Evolutionary conservation across 805 yeast species (phyloP).

Genomic region (Candida tallmaniae): DNA sequence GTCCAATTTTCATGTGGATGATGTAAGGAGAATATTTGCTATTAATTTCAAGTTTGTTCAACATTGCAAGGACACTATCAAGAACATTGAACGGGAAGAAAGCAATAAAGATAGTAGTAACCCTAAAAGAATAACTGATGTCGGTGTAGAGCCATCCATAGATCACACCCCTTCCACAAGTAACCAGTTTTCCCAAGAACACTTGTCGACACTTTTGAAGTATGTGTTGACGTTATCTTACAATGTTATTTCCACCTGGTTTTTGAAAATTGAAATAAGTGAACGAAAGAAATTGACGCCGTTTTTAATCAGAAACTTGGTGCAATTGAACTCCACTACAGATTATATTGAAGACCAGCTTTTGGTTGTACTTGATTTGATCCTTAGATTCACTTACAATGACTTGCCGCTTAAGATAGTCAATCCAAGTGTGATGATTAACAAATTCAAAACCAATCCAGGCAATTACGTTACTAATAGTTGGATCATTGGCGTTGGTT

Average conservation of each 20-base stretch:
- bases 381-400: constrained; percentile 61
- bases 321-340: constrained; percentile 17
- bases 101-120: no score
- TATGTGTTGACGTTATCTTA: constrained; percentile 64
- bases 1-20: constrained; percentile 70
- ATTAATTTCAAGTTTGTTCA: constrained; percentile 78
- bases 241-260: constrained; percentile 68
- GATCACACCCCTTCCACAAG: constrained; percentile 54
- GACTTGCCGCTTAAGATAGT: constrained; percentile 52
- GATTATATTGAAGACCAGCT: constrained; percentile 46
- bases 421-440: constrained; percentile 12
- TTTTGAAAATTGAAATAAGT: constrained; percentile 53
- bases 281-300: constrained; percentile 59
- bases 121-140: neutral
- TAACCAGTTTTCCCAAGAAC: constrained; percentile 25
- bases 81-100: constrained; percentile 21
- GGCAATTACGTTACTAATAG: constrained; percentile 22
- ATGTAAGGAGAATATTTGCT: constrained; percentile 75
- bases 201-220: constrained; percentile 50
- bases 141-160: constrained; percentile 40
- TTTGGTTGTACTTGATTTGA: constrained; percentile 61
- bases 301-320: constrained; percentile 52
- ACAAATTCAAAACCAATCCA: constrained; percentile 7
- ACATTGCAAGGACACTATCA: constrained; percentile 50
- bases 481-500: constrained; percentile 61